Evolutionary conservation across 768 basidiomycete genomes (phyloP), one percentile per base, ranked within the genome.

Genomic region (Udeniomyces megalosporus): DNA sequence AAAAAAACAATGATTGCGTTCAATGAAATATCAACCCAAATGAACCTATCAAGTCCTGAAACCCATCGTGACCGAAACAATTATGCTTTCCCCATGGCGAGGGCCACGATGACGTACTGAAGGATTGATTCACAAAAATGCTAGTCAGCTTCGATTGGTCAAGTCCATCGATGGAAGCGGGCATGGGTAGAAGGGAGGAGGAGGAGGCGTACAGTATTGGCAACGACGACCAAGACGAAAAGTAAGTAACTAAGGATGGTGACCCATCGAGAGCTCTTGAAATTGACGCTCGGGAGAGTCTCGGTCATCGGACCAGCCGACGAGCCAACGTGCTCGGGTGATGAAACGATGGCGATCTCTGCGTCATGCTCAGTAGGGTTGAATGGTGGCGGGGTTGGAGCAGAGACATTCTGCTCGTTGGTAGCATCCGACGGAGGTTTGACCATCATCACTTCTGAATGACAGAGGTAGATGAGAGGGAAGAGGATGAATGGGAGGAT

Each of bases 401-500:
- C 29, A 7, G 55, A 0, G 54, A 44, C 1, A 22, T 31, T 3
- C 31, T 26, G 17, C 24, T 34, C 17, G 1, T 62, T 22, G 5
- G 60, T 20, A 15, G 53, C 49, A 15, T 44, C 1, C 68, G 69
- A 20, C 68, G 63, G 66, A 69, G 64, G 45, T 20, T 61, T 54
- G 63, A 74, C 68, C 73, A 78, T 77, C 89, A 91, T 91, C 68
- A 89, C 77, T 10, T 76, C 71, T 63, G 80, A 80, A 7, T 75
- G 75, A 17, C 87, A 88, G 68, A 88, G 78, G 69, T 77, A 88
- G 55, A 91, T 75, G 59, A 89, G 78, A 0, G 88, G 89, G 66
- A 87, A 77, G n/a, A 82, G 79, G 74, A 91, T 79, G 75, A 90
- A 90, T 0, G 89, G 89, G 4, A 92, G 80, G 10, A 87, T 80